Percentiles rank a stretch among this genome's conserved stretches.
These are phyloP conservation scores for Alternaria sp. DNA, from an alignment of 2,329 filamentous ascomycete genomes.

Conservation along the genomic window DNA sequence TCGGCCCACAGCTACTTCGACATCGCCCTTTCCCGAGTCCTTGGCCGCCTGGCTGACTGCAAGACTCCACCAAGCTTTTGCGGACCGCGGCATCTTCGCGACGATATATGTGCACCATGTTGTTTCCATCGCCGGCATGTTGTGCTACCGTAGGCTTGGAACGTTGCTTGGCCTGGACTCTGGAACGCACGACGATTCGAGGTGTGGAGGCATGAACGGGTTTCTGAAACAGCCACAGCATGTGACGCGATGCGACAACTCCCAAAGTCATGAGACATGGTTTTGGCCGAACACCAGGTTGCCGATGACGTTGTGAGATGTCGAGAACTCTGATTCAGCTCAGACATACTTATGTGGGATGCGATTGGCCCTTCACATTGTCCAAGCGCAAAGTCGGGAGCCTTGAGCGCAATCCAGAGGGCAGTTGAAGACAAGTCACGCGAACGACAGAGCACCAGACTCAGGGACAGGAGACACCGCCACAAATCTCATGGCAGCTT, in stretches of 20 bases:
- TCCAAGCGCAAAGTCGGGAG: background rate
- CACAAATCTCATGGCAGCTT: background rate
- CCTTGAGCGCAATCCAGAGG: background rate
- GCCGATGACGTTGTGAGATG: background rate
- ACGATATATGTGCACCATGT: background rate
- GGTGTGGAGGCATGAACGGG: slow-evolving; percentile 14
- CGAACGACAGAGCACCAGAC: background rate
- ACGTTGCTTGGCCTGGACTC: slow-evolving; percentile 6
- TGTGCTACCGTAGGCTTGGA: slow-evolving; percentile 6
- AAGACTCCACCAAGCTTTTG: slow-evolving; percentile 20
- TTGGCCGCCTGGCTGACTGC: background rate
- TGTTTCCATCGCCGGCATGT: background rate
- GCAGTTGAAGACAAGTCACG: background rate
- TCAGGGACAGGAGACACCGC: background rate
- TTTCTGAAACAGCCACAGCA: slow-evolving; percentile 21
- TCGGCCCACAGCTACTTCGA: background rate
- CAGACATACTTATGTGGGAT: background rate
- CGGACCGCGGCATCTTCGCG: background rate
- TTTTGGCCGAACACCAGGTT: background rate
- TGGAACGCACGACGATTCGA: slow-evolving; percentile 22
- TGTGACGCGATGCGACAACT: slow-evolving; percentile 3
- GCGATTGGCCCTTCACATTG: background rate
- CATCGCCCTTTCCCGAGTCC: background rate
- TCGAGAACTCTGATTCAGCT: background rate
- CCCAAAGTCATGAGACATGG: background rate